Conservation (phyloP, 2,329 filamentous ascomycete species). For the Colletotrichum paranaense region DNA sequence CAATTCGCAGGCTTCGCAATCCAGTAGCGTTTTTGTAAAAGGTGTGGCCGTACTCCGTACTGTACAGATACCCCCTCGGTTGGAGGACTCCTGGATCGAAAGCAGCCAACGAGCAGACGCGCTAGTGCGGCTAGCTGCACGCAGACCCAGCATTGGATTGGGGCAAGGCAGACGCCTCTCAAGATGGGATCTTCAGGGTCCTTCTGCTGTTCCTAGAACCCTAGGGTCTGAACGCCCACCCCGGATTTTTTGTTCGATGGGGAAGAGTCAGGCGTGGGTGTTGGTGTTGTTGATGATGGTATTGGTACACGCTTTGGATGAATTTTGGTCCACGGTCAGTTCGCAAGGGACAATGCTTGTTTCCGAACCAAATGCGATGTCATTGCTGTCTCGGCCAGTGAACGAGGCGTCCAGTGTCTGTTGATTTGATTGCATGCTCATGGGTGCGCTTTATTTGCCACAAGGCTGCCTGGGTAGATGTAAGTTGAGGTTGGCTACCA, state of each 20-base stretch:
- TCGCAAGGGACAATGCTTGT: not conserved
- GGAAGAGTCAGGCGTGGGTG: not conserved
- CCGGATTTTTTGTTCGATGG: not conserved
- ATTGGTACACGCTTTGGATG: not conserved
- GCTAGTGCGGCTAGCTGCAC: conserved; percentile 30
- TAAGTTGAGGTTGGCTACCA: conserved; percentile 10
- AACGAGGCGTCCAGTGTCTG: not conserved
- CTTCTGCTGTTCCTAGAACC: conserved; percentile 16
- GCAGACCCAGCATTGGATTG: conserved; percentile 23
- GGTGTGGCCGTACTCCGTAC: too few species aligned
- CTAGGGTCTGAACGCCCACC: conserved; percentile 8
- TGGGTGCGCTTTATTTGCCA: not conserved
- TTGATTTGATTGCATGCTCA: not conserved
- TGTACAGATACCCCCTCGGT: not conserved
- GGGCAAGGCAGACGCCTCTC: conserved; percentile 24
- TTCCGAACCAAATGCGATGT: not conserved
- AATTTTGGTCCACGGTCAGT: not conserved
- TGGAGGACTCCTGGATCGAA: not conserved
- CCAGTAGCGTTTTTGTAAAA: too few species aligned
- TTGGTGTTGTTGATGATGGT: too few species aligned
- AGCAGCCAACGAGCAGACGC: conserved; percentile 22
- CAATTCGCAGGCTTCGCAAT: too few species aligned
- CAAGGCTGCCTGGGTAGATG: not conserved
- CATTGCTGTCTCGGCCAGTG: conserved; percentile 3
- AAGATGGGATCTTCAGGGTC: conserved; percentile 34